Evolutionary conservation across 805 yeast species (phyloP).

Genomic region (Priceomyces fermenticarens): DNA sequence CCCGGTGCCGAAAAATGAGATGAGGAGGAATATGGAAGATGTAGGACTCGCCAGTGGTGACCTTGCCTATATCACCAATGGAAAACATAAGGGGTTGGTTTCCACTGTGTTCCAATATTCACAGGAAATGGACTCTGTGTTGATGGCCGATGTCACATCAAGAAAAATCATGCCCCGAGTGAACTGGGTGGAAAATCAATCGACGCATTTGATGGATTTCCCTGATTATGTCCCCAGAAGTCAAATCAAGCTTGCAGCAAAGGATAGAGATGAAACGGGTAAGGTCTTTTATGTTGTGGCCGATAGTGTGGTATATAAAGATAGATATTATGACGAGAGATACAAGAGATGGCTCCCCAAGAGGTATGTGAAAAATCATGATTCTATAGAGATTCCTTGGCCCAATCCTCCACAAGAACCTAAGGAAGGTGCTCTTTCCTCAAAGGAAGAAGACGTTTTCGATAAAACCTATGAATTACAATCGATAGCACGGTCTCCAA

Average conservation of each 20-base stretch:
- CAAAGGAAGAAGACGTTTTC: conserved; percentile 53
- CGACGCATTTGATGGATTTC: conserved; percentile 64
- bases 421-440: conserved; percentile 58
- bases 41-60: conserved; percentile 74
- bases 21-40: conserved; percentile 46
- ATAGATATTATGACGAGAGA: conserved; percentile 69
- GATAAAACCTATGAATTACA: conserved; percentile 75
- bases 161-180: conserved; percentile 66
- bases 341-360: conserved; percentile 72
- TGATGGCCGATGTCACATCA: conserved; percentile 67
- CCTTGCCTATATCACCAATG: conserved; percentile 67
- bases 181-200: conserved; percentile 71
- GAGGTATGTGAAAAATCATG: conserved; percentile 71
- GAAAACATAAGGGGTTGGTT: conserved; percentile 71
- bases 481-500: conserved; percentile 60
- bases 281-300: conserved; percentile 71
- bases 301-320: conserved; percentile 64
- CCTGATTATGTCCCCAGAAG: conserved; percentile 61
- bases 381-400: conserved; percentile 80
- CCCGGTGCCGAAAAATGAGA: conserved; percentile 22
- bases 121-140: conserved; percentile 58
- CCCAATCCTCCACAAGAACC: conserved; percentile 60
- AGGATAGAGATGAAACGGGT: conserved; percentile 66
- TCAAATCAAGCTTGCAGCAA: conserved; percentile 74
- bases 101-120: conserved; percentile 63